A percentile compares a stretch with the other conserved stretches of the same genome.
phyloP scores from a whole-genome alignment of 257 asterid genomes.

The Solanum tarapatanum region DNA sequence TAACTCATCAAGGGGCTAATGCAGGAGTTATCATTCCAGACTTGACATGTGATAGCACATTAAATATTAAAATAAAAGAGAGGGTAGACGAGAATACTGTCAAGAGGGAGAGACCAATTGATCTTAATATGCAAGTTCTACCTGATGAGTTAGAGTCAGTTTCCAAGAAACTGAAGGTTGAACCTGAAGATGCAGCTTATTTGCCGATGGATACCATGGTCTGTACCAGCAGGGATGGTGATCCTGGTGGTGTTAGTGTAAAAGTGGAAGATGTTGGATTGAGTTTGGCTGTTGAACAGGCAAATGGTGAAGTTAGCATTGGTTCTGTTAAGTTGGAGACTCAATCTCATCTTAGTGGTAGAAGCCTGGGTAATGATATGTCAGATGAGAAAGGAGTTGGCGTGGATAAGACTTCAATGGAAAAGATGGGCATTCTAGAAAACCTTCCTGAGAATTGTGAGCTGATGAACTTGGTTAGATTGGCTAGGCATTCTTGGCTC shows the following conservation, averaged over 20 bases:
- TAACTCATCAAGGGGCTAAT: slow-evolving; percentile 88
- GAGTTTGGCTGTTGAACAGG: slow-evolving; percentile 15
- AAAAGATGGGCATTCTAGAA: slow-evolving; percentile 33
- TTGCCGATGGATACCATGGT: slow-evolving; percentile 8
- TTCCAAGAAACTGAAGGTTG: slow-evolving; percentile 68
- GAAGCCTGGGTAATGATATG: slow-evolving; percentile 15
- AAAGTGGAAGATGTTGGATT: slow-evolving; percentile 38
- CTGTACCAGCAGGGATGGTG: slow-evolving; percentile 22
- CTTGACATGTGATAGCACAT: slow-evolving; percentile 22
- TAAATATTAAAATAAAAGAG: slow-evolving; percentile 21
- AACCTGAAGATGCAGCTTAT: slow-evolving; percentile 26
- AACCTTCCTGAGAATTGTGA: slow-evolving; percentile 53
- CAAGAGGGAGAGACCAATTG: slow-evolving; percentile 61
- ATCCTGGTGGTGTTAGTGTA: slow-evolving; percentile 13
- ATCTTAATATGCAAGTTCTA: slow-evolving; percentile 56
- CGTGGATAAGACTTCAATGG: slow-evolving; percentile 38
- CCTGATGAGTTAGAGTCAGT: slow-evolving; percentile 51
- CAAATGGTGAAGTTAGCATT: slow-evolving; percentile 41
- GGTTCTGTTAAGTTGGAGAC: slow-evolving; percentile 40
- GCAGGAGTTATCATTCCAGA: slow-evolving; percentile 75
- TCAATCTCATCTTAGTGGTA: slow-evolving; percentile 30
- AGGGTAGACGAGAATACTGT: slow-evolving; percentile 20
- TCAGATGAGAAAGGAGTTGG: slow-evolving; percentile 17
- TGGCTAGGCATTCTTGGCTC: slow-evolving; percentile 86
- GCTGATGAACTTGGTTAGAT: slow-evolving; percentile 61